Conservation (phyloP, 2,329 filamentous ascomycete genomes). For the Aspergillus sp. region DNA sequence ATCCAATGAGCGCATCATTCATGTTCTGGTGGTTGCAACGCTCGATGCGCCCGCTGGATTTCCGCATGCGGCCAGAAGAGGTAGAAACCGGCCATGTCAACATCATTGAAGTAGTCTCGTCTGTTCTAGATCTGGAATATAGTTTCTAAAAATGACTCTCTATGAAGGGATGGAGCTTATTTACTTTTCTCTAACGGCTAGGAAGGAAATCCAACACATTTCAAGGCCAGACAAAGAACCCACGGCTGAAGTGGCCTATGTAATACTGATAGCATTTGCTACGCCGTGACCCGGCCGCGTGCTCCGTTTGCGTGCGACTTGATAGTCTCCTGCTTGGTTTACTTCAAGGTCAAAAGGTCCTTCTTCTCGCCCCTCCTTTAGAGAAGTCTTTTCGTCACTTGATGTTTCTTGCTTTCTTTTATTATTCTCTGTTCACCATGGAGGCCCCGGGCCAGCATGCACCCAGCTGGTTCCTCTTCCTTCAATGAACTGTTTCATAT, state of each 20-base stretch:
- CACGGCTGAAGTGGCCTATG: constrained; percentile 11
- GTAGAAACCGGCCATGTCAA: too few species aligned
- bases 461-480: constrained; percentile 8
- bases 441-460: constrained; percentile 10
- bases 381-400: constrained; percentile 18
- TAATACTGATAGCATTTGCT: constrained; percentile 28
- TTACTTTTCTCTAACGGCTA: too few species aligned
- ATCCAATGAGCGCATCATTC: too few species aligned
- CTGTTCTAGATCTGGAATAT: too few species aligned
- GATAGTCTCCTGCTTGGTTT: constrained; percentile 8
- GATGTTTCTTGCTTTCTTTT: constrained; percentile 11
- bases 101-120: too few species aligned
- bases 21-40: too few species aligned
- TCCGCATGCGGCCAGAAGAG: too few species aligned
- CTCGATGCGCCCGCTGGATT: too few species aligned
- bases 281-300: constrained; percentile 26
- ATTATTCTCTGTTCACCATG: constrained; percentile 19
- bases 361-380: constrained; percentile 5
- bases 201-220: too few species aligned
- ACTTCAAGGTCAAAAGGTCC: constrained; percentile 28
- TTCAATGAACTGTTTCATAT: constrained; percentile 11
- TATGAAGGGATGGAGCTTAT: too few species aligned
- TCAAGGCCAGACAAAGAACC: neutral
- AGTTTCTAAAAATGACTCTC: too few species aligned
- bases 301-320: constrained; percentile 23